Percentiles rank a stretch among this genome's conserved stretches.
These are phyloP conservation scores for Pleoardoris graminearum DNA, from an alignment of 2,329 filamentous ascomycete species.

Conservation along the genomic window DNA sequence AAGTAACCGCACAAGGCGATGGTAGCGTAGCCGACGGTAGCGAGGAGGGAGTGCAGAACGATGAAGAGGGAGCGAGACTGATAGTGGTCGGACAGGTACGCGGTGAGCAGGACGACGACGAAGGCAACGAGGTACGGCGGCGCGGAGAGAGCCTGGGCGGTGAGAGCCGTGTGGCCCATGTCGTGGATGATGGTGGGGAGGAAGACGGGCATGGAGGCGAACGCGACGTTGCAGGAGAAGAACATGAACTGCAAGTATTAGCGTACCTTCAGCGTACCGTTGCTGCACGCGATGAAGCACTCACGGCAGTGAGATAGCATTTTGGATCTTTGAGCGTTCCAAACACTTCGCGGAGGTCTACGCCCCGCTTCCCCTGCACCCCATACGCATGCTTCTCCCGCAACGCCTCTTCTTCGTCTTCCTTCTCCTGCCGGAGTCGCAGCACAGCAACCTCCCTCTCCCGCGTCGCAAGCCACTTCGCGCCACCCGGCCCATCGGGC, in stretches of 20 bases:
- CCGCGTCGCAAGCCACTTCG: slow-evolving; percentile 48
- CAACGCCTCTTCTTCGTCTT: slow-evolving; percentile 34
- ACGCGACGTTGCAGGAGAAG: slow-evolving; percentile 85
- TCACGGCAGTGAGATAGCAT: slow-evolving; percentile 70
- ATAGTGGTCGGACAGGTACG: slow-evolving; percentile 70
- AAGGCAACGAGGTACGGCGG: slow-evolving; percentile 83
- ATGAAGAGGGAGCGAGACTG: slow-evolving; percentile 67
- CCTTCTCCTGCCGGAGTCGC: slow-evolving; percentile 62
- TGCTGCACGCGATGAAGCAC: too few species aligned
- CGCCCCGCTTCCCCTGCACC: slow-evolving; percentile 31
- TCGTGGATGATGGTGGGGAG: slow-evolving; percentile 77
- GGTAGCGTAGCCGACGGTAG: slow-evolving; percentile 62
- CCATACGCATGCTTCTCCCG: slow-evolving; percentile 21
- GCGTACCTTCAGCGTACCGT: too few species aligned
- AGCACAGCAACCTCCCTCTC: slow-evolving; percentile 68
- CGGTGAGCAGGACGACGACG: slow-evolving; percentile 69
- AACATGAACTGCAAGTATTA: slow-evolving; percentile 74
- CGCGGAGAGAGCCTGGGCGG: slow-evolving; percentile 76
- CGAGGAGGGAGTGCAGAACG: slow-evolving; percentile 69
- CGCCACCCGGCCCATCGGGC: slow-evolving; percentile 68
- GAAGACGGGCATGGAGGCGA: slow-evolving; percentile 85
- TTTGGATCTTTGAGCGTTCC: slow-evolving; percentile 67
- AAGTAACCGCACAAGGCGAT: slow-evolving; percentile 63
- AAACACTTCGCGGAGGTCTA: slow-evolving; percentile 61
- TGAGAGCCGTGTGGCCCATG: slow-evolving; percentile 71